Evolutionary conservation across 208 protist species (phyloP).

Genomic region (Plasmodiophora brassicae): DNA sequence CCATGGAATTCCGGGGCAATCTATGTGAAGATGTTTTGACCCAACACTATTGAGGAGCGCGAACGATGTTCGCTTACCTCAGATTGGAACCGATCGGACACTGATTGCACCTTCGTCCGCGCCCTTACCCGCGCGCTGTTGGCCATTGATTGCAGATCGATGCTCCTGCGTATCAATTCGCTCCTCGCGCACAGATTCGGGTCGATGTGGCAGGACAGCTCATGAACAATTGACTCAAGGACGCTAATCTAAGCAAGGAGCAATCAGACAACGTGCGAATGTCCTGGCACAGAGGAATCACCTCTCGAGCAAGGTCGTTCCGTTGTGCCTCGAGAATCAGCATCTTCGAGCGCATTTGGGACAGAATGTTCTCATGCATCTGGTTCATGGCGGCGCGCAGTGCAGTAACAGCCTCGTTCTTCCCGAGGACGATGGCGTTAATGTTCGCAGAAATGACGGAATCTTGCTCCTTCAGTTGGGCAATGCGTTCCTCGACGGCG

Average conservation of each 20-base stretch:
- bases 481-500: not conserved
- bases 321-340: not conserved
- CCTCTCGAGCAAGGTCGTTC: not conserved
- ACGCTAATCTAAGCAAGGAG: not conserved
- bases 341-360: not conserved
- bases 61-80: no score
- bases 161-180: not conserved
- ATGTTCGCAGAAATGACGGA: not conserved
- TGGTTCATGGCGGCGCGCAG: not conserved
- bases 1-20: no score
- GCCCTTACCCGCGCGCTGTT: not conserved
- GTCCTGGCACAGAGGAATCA: not conserved
- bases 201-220: not conserved
- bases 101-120: not conserved
- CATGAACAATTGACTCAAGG: constrained; percentile 10
- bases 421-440: not conserved
- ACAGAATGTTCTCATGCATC: not conserved
- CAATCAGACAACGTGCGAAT: not conserved
- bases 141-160: not conserved
- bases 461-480: not conserved
- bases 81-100: not conserved
- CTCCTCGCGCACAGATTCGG: not conserved
- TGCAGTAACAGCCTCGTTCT: not conserved
- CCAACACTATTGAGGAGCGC: no score
- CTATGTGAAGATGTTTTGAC: no score